A percentile compares a stretch with the other conserved stretches of the same genome.
Conservation (phyloP, 139 green algal species). For the Chlamydomonas sphaeroides region DNA sequence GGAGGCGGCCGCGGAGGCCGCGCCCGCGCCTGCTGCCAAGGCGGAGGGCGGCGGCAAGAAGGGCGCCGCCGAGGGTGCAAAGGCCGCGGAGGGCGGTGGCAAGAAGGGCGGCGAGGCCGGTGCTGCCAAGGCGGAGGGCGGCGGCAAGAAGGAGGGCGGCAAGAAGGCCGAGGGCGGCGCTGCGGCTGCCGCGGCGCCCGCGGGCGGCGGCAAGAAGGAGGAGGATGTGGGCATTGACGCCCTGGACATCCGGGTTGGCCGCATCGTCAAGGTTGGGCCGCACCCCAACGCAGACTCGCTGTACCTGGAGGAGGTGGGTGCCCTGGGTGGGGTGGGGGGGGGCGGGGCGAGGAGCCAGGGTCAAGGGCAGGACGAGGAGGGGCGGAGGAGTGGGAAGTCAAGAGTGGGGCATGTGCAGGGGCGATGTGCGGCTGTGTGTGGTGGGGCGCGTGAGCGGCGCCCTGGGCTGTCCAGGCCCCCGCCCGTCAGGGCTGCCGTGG, state of each 20-base stretch:
- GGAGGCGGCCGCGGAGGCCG: conserved; percentile 1
- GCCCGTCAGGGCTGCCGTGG: no score
- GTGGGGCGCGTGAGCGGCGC: no score
- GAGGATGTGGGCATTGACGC: conserved; percentile 35
- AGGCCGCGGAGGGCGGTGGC: background rate
- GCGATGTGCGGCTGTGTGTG: no score
- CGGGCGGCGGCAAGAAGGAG: background rate
- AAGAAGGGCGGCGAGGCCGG: background rate
- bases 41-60: conserved; percentile 23
- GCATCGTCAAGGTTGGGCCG: conserved; percentile 79
- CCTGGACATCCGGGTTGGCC: conserved; percentile 72
- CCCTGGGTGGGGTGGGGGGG: background rate
- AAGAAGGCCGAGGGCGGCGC: background rate
- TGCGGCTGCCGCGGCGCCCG: background rate
- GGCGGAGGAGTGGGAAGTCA: no score
- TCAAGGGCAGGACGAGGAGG: no score
- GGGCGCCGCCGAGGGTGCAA: background rate
- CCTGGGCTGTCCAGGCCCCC: no score
- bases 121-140: conserved; percentile 1
- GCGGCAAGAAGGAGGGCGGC: conserved; percentile 39
- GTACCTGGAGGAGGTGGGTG: conserved; percentile 90
- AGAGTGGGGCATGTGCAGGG: no score
- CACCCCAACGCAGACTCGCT: conserved; percentile 93
- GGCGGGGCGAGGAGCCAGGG: no score
- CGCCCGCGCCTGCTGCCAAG: background rate